phyloP scores from a whole-genome alignment of 164 flowering plant genomes.

The Macadamia tetraphylla region DNA sequence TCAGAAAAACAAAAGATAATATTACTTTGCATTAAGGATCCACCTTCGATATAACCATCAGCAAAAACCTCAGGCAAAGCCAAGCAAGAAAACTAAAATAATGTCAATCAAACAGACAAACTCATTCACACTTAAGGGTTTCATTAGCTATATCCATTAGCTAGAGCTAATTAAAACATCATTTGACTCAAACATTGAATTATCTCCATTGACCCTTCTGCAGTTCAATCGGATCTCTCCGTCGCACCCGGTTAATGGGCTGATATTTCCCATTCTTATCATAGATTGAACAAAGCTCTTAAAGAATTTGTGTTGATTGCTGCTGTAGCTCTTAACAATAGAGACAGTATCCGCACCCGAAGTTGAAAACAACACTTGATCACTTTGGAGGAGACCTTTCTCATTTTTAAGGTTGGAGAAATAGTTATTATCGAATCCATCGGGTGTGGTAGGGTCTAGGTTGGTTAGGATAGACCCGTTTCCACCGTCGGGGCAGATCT shows the following conservation, averaged over 20 bases:
- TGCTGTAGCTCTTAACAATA: conserved; percentile 13
- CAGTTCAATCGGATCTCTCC: conserved; percentile 18
- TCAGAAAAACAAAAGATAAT: too few species aligned
- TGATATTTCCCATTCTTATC: conserved; percentile 20
- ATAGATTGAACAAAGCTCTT: conserved; percentile 16
- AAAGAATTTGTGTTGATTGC: conserved; percentile 14
- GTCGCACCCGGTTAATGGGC: conserved; percentile 14
- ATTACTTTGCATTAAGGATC: too few species aligned
- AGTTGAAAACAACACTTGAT: conserved; percentile 27
- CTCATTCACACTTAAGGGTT: too few species aligned
- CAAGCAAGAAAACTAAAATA: too few species aligned
- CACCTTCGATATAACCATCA: too few species aligned
- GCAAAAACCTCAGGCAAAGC: too few species aligned
- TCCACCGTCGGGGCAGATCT: conserved; percentile 34
- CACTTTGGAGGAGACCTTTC: conserved; percentile 32
- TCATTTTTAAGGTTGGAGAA: conserved; percentile 33
- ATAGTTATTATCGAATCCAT: conserved; percentile 41
- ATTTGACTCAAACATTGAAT: too few species aligned
- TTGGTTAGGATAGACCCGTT: conserved; percentile 2
- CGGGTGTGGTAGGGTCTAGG: conserved; percentile 34
- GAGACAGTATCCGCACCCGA: conserved; percentile 8
- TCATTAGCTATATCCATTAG: too few species aligned
- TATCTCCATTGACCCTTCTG: conserved; percentile 6
- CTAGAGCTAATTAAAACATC: too few species aligned
- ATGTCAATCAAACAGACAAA: too few species aligned